Conservation (phyloP, 139 green algal species). For the Chlorella sp. region DNA sequence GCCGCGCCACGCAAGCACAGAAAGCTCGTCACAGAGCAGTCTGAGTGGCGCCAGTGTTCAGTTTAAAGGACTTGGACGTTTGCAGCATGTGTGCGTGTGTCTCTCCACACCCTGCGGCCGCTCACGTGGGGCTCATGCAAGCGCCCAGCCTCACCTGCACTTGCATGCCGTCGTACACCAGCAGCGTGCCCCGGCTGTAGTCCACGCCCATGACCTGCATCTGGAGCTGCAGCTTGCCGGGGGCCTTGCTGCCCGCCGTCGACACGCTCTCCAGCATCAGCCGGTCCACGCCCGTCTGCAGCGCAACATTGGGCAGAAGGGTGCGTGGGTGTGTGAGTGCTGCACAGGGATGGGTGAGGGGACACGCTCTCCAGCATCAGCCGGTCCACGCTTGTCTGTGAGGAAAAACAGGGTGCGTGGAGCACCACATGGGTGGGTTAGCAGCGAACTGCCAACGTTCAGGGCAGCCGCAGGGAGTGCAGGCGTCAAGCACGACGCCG, state of each 20-base stretch:
- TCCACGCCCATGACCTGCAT: constrained; percentile 46
- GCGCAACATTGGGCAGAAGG: background rate
- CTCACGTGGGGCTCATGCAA: no score
- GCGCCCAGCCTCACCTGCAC: no score
- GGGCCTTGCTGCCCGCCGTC: background rate
- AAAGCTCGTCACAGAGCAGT: no score
- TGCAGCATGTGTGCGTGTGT: no score
- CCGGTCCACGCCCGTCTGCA: constrained; percentile 28
- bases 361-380: no score
- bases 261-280: constrained; percentile 37
- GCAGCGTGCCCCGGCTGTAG: constrained; percentile 31
- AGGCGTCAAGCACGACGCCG: background rate
- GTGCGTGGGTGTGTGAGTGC: background rate
- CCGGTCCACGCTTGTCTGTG: background rate
- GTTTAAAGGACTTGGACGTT: no score
- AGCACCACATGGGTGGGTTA: no score
- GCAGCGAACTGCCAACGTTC: background rate
- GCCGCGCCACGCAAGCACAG: no score
- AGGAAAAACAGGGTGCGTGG: background rate
- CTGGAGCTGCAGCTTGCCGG: constrained; percentile 20
- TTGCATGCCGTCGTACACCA: constrained; percentile 43
- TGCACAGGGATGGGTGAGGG: background rate
- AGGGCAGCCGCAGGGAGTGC: background rate
- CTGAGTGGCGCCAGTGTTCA: no score
- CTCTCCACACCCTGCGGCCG: no score